These are phyloP conservation scores for Gliomastix tumulicola DNA, from an alignment of 2,329 filamentous ascomycete genomes.

Conservation along the genomic window DNA sequence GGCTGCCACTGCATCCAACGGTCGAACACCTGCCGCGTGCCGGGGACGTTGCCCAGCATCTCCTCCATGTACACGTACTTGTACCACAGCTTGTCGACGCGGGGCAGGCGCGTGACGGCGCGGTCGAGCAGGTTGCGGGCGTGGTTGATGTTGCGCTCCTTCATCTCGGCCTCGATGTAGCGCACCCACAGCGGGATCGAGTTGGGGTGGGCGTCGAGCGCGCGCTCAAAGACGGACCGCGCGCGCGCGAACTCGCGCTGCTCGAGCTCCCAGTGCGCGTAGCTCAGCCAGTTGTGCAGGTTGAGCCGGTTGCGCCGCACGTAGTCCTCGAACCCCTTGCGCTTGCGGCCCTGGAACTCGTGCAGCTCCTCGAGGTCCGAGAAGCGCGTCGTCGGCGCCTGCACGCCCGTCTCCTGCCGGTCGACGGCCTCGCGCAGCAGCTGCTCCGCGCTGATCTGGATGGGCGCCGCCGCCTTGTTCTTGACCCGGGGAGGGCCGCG, in stretches of 20 bases:
- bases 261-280: conserved; percentile 94
- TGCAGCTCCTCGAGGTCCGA: conserved; percentile 96
- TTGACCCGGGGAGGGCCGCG: conserved; percentile 94
- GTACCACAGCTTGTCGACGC: conserved; percentile 97
- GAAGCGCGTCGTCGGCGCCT: conserved; percentile 90
- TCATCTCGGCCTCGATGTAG: conserved; percentile 96
- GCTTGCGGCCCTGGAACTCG: conserved; percentile 92
- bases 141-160: conserved; percentile 88
- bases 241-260: conserved; percentile 95
- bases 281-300: conserved; percentile 98
- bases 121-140: conserved; percentile 90
- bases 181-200: conserved; percentile 83
- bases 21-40: conserved; percentile 90
- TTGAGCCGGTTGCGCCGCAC: conserved; percentile 89
- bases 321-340: conserved; percentile 97
- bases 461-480: conserved; percentile 90
- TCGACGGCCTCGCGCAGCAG: conserved; percentile 95
- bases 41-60: conserved; percentile 89
- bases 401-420: conserved; percentile 79
- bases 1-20: conserved; percentile 99
- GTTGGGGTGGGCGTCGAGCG: conserved; percentile 84
- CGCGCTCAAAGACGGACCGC: conserved; percentile 88
- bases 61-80: conserved; percentile 99
- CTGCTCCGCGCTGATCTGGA: conserved; percentile 94
- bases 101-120: conserved; percentile 84